Conservation (phyloP, 371 early-diverging fungal species). For the Lichtheimia hyalospora region DNA sequence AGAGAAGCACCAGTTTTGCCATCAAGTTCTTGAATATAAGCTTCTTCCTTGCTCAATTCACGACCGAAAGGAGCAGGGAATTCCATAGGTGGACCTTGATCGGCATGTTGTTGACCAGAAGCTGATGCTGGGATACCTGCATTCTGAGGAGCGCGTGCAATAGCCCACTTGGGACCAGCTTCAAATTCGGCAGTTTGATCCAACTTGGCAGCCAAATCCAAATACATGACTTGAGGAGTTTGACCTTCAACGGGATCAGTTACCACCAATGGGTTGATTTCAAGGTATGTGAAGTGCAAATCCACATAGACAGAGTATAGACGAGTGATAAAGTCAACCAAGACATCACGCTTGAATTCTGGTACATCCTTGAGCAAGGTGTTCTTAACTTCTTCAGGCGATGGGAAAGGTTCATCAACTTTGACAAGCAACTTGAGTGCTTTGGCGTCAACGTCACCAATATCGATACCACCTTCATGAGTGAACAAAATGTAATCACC, state of each 20-base stretch:
- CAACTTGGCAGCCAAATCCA: slow-evolving; percentile 97
- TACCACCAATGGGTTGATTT: slow-evolving; percentile 98
- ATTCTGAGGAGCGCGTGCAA: slow-evolving; percentile 69
- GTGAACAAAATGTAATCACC: slow-evolving; percentile 96
- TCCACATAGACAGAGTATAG: slow-evolving; percentile 94
- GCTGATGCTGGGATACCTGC: slow-evolving; percentile 41
- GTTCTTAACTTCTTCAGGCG: slow-evolving; percentile 63
- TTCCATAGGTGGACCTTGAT: slow-evolving; percentile 88
- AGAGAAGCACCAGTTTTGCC: slow-evolving; percentile 98
- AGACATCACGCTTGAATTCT: slow-evolving; percentile 76
- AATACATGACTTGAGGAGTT: slow-evolving; percentile 79
- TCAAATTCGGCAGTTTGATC: slow-evolving; percentile 99
- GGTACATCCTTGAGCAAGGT: slow-evolving; percentile 66
- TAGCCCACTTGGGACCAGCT: slow-evolving; percentile 88
- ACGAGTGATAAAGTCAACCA: slow-evolving; percentile 89
- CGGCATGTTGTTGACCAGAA: slow-evolving; percentile 50
- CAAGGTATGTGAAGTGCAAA: slow-evolving; percentile 96
- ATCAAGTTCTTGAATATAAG: slow-evolving; percentile 95
- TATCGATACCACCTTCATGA: slow-evolving; percentile 97
- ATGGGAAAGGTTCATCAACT: slow-evolving; percentile 66
- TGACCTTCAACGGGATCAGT: slow-evolving; percentile 63
- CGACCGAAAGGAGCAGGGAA: slow-evolving; percentile 99
- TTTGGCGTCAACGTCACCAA: slow-evolving; percentile 98
- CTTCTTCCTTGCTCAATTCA: slow-evolving; percentile 94
- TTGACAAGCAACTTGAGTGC: slow-evolving; percentile 82